Evolutionary conservation across 2,329 filamentous ascomycete species (phyloP), one percentile per base, ranked within the genome.

Genomic region (Sporothrix brasiliensis): DNA sequence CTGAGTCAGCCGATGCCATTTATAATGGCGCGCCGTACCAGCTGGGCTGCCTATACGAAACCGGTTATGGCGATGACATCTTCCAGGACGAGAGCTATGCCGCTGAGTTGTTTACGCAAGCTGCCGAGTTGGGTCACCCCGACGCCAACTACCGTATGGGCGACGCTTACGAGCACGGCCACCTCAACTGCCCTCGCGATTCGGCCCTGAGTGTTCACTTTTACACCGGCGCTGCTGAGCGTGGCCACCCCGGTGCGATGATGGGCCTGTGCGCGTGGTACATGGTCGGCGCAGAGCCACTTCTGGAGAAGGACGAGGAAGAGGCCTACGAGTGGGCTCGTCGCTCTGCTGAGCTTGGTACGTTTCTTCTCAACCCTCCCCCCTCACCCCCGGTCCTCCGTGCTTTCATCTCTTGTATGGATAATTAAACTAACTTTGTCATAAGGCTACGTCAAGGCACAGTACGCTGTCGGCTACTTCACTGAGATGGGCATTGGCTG

Each of bases 261-360:
- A 97, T 99, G 94, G 94, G 94, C 4, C 84, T 99, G 10, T 99
- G 95, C 80, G 95, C 95, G 13, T 99, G 95, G 95, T 99, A 98
- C 79, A 91, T 98, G 86, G 91, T 98, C 53, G 95, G 95, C 13
- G 95, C 95, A 1, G 91, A 94, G 75, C 93, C 94, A 0, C 89
- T 98, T 16, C 82, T 99, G 27, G 94, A 97, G 72, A 97, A 95
- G 80, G 94, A 99, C 76, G 94, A 98, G 79, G 91, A 91, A 75
- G 95, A 99, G 80, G 95, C 95, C 11, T 98, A 96, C 77, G 94
- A 97, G 79, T 99, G 95, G 95, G 94, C 95, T 19, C 89, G 89
- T 76, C 89, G 90, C 77, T 92, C 95, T 69, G 94, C 94, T 44
- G 91, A 95, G 73, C 84, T 90, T 74, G 94, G 94, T 97, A 85